Evolutionary conservation across 2,329 filamentous ascomycete species (phyloP), one percentile per base, ranked within the genome.

Genomic region (Sarocladiaceae sp.): DNA sequence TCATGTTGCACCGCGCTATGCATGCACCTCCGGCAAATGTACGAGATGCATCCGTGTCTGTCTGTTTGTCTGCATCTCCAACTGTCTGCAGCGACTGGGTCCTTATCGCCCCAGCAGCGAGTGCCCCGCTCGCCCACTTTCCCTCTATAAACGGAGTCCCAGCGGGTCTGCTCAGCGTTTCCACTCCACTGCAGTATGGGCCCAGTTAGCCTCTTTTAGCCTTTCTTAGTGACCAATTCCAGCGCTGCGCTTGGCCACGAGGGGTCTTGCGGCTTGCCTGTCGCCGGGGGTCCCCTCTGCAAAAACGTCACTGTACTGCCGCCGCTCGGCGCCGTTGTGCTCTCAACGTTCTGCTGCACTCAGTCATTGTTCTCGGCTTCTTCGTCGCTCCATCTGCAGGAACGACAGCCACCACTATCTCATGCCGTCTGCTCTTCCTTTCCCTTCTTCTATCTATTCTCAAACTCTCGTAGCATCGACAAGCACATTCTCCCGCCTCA

Each of bases 221-320:
- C 40, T 44, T 44, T 23, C 40, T 20, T 44, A 44, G 40, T 23
- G 28, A 33, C 44, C 44, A 48, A 26, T 48, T 26, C 26, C 44
- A 33, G 44, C 17, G 25, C 44, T n/a, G 15, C 22, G 17, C 8
- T 20, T 15, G 23, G n/a, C 26, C 44, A 48, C 44, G 44, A 48
- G 44, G 37, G 37, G 37, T 42, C 37, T 23, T n/a, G n/a, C n/a
- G n/a, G n/a, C n/a, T n/a, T 36, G 15, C 15, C 7, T n/a, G 33
- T n/a, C 18, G 11, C 18, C 7, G 37, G 37, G 23, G 11, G 12
- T 25, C 40, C 29, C 29, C n/a, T 22, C 37, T 40, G 37, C 37
- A 6, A 17, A 25, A 31, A 33, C 44, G 25, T 20, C 44, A 31
- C 25, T 48, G 6, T 17, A 17, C 26, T 17, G 40, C 17, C 28